Evolutionary conservation across 2,329 filamentous ascomycete species (phyloP).

Genomic region (Diaporthe citriasiana): DNA sequence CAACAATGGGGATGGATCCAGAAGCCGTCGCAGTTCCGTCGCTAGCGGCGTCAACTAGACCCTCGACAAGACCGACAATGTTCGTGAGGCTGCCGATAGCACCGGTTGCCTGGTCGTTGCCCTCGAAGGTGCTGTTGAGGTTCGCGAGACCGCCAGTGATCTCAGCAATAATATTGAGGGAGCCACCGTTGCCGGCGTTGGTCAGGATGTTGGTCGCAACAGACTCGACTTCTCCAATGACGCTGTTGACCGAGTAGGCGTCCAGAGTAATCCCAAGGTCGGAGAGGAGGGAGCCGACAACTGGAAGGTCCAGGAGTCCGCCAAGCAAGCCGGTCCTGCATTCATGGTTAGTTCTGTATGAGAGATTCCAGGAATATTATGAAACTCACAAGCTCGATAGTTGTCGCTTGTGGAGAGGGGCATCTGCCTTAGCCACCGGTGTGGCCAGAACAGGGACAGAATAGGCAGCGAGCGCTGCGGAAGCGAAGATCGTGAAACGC

Average conservation of each 20-base stretch:
- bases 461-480: conserved; percentile 18
- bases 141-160: conserved; percentile 19
- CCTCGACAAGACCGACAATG: conserved; percentile 22
- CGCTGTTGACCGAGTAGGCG: conserved; percentile 11
- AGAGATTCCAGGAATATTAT: neutral
- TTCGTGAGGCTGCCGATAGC: conserved; percentile 23
- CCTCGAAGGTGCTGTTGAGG: conserved; percentile 24
- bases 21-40: conserved; percentile 5
- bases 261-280: conserved; percentile 10
- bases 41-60: neutral
- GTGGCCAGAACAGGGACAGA: conserved; percentile 25
- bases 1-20: conserved; percentile 21
- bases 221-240: conserved; percentile 17
- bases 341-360: conserved; percentile 1
- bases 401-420: conserved; percentile 15
- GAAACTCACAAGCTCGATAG: conserved; percentile 11
- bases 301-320: conserved; percentile 26
- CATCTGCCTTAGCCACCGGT: conserved; percentile 16
- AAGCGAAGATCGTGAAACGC: conserved; percentile 21
- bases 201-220: conserved; percentile 24
- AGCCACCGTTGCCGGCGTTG: conserved; percentile 20
- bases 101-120: conserved; percentile 10
- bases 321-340: conserved; percentile 17
- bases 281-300: conserved; percentile 12
- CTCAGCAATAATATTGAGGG: conserved; percentile 9